Evolutionary conservation across 1,284 basidiomycete genomes (phyloP), one percentile per base, ranked within the genome.

Genomic region (Athelia sp.): DNA sequence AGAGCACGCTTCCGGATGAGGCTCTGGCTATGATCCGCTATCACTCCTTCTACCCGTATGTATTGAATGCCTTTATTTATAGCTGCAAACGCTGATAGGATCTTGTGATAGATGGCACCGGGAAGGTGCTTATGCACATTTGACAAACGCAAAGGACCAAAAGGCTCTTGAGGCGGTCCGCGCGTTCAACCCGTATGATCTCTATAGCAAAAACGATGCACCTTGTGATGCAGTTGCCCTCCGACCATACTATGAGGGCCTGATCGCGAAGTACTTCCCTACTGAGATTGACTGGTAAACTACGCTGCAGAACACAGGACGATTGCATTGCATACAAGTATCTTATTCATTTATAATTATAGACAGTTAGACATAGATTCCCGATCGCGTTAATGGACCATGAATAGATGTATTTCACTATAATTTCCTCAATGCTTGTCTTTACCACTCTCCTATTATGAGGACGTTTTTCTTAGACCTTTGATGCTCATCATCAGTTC

Each of bases 21-120:
- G 93, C 78, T 0, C 75, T 96, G 32, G 84, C 87, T 22, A 96
- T 96, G 93, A 92, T 96, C 62, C 83, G 93, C 22, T 95, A 91
- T 68, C 93, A 96, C 72, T 90, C 87, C 58, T 95, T 95, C 76
- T 95, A 95, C 72, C 92, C 93, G 70, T 84, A 60, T 49, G 78
- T 65, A 11, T 43, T 26, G n/a, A n/a, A n/a, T n/a, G n/a, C n/a
- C n/a, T n/a, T n/a, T 49, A 29, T 23, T 29, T 54, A n/a, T n/a
- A n/a, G n/a, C n/a, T n/a, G n/a, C n/a, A n/a, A n/a, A n/a, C 34
- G 15, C 19, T 29, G 26, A 17, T 36, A 35, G 22, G 11, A 11
- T 34, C n/a, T 34, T 26, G 45, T 45, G 36, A 50, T 58, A 78
- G 76, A n/a, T 94, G 91, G 90, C 90, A 93, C 66, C 79, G 89